A percentile compares a stretch with the other conserved stretches of the same genome.
These are phyloP conservation scores for Cladorrhinum sp. DNA, from an alignment of 2,329 filamentous ascomycete genomes.

Conservation along the genomic window DNA sequence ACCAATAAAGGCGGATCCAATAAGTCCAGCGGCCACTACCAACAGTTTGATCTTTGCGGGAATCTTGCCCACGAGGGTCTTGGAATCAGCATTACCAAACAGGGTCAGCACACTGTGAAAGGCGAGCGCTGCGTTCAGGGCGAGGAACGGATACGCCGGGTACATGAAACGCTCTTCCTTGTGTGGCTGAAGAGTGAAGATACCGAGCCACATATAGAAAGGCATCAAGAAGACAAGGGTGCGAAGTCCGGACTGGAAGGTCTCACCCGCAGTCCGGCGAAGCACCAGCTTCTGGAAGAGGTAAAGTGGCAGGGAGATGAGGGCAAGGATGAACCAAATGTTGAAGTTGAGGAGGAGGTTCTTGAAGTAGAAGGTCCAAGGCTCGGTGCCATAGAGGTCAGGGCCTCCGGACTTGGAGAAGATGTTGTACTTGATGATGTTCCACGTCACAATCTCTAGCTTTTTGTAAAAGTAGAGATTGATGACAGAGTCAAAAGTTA, in stretches of 20 bases:
- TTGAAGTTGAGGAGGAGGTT: conserved; percentile 95
- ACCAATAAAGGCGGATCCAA: conserved; percentile 64
- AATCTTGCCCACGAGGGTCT: conserved; percentile 65
- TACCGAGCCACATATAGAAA: conserved; percentile 90
- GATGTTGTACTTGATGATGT: conserved; percentile 94
- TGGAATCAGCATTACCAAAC: conserved; percentile 67
- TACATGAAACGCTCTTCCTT: conserved; percentile 99
- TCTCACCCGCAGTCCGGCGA: conserved; percentile 52
- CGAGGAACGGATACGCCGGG: conserved; percentile 85
- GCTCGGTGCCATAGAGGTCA: conserved; percentile 90
- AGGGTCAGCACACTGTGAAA: conserved; percentile 76
- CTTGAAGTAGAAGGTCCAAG: conserved; percentile 93
- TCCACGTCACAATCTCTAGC: conserved; percentile 74
- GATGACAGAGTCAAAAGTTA: conserved; percentile 65
- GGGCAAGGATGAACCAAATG: conserved; percentile 80
- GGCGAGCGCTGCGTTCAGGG: conserved; percentile 81
- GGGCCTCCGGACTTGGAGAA: conserved; percentile 80
- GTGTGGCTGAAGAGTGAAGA: conserved; percentile 90
- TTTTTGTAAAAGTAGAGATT: conserved; percentile 86
- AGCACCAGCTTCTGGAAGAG: conserved; percentile 67
- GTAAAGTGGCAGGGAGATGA: conserved; percentile 72
- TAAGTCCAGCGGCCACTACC: conserved; percentile 56
- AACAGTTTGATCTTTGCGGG: conserved; percentile 71
- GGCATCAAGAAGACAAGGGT: conserved; percentile 76
- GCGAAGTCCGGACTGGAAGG: conserved; percentile 66